phyloP scores from a whole-genome alignment of 148 eudicot genomes.

The Suaeda aralocaspica region DNA sequence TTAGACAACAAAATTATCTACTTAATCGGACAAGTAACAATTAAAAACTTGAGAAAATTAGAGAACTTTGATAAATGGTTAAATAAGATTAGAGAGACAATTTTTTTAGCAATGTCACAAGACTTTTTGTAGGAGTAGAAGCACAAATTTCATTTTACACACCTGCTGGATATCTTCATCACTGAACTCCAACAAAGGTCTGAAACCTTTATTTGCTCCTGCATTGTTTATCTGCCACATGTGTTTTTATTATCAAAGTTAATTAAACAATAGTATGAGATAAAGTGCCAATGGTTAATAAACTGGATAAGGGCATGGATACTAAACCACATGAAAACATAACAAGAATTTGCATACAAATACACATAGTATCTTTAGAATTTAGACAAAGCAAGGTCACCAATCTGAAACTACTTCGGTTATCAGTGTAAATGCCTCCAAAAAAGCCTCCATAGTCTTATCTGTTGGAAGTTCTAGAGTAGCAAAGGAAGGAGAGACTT shows the following conservation, averaged over 20 bases:
- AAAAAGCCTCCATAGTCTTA: not conserved
- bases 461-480: no score
- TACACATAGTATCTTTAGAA: not conserved
- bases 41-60: not conserved
- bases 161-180: constrained; percentile 95
- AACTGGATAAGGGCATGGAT: not conserved
- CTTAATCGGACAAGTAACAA: not conserved
- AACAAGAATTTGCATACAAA: not conserved
- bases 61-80: not conserved
- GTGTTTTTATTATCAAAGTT: not conserved
- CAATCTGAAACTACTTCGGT: not conserved
- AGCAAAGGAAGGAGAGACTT: no score
- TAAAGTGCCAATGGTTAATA: not conserved
- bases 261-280: constrained; percentile 2
- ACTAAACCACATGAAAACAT: not conserved
- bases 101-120: not conserved
- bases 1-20: not conserved
- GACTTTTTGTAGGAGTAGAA: not conserved
- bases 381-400: not conserved
- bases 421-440: not conserved
- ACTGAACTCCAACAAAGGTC: constrained; percentile 88
- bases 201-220: constrained; percentile 95
- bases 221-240: constrained; percentile 86
- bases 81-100: not conserved
- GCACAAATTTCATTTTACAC: not conserved